These are phyloP conservation scores for Cercospora janseana DNA, from an alignment of 2,329 filamentous ascomycete species.

Conservation along the genomic window DNA sequence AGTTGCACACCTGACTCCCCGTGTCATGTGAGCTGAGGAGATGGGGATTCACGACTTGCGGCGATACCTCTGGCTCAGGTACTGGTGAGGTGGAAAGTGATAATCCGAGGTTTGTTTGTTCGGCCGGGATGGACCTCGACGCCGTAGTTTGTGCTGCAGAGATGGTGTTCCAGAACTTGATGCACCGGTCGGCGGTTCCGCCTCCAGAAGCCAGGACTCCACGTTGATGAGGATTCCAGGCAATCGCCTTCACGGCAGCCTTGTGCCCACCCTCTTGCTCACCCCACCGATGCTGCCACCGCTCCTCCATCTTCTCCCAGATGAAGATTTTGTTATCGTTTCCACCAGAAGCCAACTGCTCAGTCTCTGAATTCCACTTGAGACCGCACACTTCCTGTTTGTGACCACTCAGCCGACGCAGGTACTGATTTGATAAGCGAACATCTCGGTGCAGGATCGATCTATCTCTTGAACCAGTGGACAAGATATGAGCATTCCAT, in stretches of 20 bases:
- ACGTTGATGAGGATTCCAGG: slow-evolving; percentile 95
- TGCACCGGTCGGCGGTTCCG: slow-evolving; percentile 90
- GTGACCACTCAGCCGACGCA: slow-evolving; percentile 83
- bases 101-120: slow-evolving; percentile 29
- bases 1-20: slow-evolving; percentile 96
- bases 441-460: slow-evolving; percentile 95
- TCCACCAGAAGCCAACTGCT: slow-evolving; percentile 89
- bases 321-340: slow-evolving; percentile 99
- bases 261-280: slow-evolving; percentile 95
- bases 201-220: slow-evolving; percentile 93
- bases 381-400: slow-evolving; percentile 98
- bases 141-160: slow-evolving; percentile 42
- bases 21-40: slow-evolving; percentile 82
- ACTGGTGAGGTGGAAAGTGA: slow-evolving; percentile 30
- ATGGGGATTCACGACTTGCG: slow-evolving; percentile 46
- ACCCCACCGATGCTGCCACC: slow-evolving; percentile 88
- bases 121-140: slow-evolving; percentile 27
- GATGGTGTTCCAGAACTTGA: slow-evolving; percentile 94
- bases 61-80: slow-evolving; percentile 34
- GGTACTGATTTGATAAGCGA: slow-evolving; percentile 83
- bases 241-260: slow-evolving; percentile 94
- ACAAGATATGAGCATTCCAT: slow-evolving; percentile 97
- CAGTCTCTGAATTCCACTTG: slow-evolving; percentile 95
- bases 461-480: slow-evolving; percentile 89
- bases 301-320: slow-evolving; percentile 94